These are phyloP conservation scores for Malus hybrid DNA, from an alignment of 331 rosid species.

Conservation along the genomic window DNA sequence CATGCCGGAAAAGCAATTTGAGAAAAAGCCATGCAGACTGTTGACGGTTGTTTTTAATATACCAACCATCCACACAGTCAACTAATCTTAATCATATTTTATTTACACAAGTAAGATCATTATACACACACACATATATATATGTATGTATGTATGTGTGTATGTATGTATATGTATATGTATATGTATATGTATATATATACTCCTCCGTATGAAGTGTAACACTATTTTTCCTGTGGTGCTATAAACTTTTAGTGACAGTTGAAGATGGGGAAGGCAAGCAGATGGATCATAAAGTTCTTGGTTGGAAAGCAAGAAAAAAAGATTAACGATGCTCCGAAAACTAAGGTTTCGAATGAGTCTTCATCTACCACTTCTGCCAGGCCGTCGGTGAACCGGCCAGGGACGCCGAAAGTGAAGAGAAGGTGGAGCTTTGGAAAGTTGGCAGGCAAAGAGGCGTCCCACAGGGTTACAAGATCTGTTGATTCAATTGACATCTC, in stretches of 20 bases:
- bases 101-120: not conserved
- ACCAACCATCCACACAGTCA: no score
- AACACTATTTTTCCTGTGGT: not conserved
- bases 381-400: not conserved
- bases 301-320: conserved; percentile 56
- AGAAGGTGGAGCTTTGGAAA: conserved; percentile 75
- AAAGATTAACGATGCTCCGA: conserved; percentile 5
- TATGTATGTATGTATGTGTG: no score
- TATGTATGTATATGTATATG: no score
- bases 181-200: no score
- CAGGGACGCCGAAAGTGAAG: conserved; percentile 39
- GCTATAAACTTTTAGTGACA: not conserved
- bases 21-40: not conserved
- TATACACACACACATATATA: no score
- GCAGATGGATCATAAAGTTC: conserved; percentile 71
- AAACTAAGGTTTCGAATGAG: not conserved
- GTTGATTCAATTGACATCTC: conserved; percentile 34
- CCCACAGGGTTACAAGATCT: conserved; percentile 42
- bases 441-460: conserved; percentile 22
- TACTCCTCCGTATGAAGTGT: not conserved
- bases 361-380: not conserved
- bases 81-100: not conserved
- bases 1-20: conserved; percentile 4
- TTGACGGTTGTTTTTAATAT: no score
- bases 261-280: conserved; percentile 59